Conservation (phyloP, 208 protist genomes). For the Acanthamoeba triangularis region DNA sequence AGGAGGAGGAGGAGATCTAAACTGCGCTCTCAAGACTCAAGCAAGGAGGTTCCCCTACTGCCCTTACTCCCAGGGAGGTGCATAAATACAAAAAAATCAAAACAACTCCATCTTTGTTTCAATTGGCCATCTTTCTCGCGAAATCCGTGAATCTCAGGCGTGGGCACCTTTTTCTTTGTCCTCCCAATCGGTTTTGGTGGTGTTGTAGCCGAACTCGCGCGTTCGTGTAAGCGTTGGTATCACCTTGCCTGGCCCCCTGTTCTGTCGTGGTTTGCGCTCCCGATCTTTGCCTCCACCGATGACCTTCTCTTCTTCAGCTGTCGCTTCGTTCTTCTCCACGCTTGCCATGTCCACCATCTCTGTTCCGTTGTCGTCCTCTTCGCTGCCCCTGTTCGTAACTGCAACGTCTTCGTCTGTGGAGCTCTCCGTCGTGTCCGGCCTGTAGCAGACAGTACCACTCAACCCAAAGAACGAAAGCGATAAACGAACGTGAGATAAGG, state of each 20-base stretch:
- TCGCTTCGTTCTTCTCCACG: background rate
- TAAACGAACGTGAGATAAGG: background rate
- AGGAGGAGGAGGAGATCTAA: slow-evolving; percentile 76
- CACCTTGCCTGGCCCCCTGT: background rate
- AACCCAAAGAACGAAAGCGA: background rate
- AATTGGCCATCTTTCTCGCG: background rate
- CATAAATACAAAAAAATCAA: slow-evolving; percentile 27
- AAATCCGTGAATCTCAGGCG: background rate
- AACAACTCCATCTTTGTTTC: background rate
- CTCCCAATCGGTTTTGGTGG: background rate
- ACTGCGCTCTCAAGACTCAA: background rate
- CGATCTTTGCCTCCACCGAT: background rate
- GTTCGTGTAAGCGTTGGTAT: background rate
- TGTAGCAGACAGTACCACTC: background rate
- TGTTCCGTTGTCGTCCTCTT: background rate
- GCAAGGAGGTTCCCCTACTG: slow-evolving; percentile 3
- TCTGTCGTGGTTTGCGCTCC: background rate
- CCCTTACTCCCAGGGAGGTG: background rate
- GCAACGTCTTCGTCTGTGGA: background rate
- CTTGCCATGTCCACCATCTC: background rate
- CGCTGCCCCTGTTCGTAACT: background rate
- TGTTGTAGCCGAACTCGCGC: slow-evolving; percentile 14
- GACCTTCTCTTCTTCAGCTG: background rate
- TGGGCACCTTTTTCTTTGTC: background rate
- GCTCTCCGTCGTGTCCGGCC: background rate